Percentiles rank a stretch among this genome's conserved stretches.
Conservation (phyloP, 2,329 filamentous ascomycete genomes). For the Neofusicoccum cordaticola region DNA sequence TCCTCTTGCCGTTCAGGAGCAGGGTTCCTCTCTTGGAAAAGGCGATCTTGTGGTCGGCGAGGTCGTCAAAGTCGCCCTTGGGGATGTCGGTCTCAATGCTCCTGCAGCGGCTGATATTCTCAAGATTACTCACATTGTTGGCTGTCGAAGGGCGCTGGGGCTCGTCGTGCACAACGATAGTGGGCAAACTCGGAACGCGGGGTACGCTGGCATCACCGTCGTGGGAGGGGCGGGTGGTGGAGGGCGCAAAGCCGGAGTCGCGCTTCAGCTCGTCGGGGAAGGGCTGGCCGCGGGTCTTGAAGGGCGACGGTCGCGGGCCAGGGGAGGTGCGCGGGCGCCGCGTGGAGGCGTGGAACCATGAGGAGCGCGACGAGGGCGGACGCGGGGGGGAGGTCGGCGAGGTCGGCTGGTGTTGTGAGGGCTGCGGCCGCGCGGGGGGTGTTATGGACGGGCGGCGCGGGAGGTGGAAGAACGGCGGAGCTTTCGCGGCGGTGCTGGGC, state of each 20-base stretch:
- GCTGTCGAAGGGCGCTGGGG: slow-evolving; percentile 20
- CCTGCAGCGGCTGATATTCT: slow-evolving; percentile 37
- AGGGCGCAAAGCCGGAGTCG: slow-evolving; percentile 41
- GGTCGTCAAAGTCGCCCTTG: slow-evolving; percentile 51
- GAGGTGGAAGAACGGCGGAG: neutral
- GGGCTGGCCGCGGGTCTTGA: slow-evolving; percentile 27
- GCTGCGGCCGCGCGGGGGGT: neutral
- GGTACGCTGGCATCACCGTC: slow-evolving; percentile 25
- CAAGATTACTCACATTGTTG: slow-evolving; percentile 20
- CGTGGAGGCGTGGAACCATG: slow-evolving; percentile 30
- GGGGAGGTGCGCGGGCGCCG: slow-evolving; percentile 38
- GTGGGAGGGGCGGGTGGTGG: slow-evolving; percentile 24
- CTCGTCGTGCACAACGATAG: slow-evolving; percentile 44
- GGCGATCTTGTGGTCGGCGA: slow-evolving; percentile 51
- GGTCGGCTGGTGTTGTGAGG: neutral
- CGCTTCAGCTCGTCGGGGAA: slow-evolving; percentile 35
- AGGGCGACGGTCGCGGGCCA: slow-evolving; percentile 31
- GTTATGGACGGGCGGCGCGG: slow-evolving; percentile 3
- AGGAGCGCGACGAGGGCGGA: slow-evolving; percentile 17
- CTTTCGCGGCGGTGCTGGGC: neutral
- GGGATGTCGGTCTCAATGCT: slow-evolving; percentile 57
- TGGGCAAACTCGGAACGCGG: slow-evolving; percentile 41
- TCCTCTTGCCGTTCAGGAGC: slow-evolving; percentile 53
- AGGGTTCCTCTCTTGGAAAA: slow-evolving; percentile 62
- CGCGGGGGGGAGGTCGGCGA: slow-evolving; percentile 7